phyloP scores from a whole-genome alignment of 2,329 filamentous ascomycete genomes.

The Pseudophaeomoniella oleicola region DNA sequence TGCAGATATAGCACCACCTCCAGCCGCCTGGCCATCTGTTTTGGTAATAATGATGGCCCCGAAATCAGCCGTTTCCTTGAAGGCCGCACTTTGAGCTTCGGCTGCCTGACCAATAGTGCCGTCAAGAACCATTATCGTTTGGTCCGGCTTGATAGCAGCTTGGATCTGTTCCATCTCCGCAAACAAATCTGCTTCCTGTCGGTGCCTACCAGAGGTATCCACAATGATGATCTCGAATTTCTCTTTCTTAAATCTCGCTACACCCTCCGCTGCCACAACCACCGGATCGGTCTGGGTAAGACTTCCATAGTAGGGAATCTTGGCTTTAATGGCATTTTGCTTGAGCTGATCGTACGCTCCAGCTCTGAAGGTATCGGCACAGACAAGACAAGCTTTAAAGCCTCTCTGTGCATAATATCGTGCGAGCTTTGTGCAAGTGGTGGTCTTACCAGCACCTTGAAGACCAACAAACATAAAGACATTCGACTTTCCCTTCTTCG shows the following conservation, averaged over 20 bases:
- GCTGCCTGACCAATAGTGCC: constrained; percentile 93
- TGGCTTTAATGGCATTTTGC: constrained; percentile 96
- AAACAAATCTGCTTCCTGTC: constrained; percentile 89
- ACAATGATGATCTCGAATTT: constrained; percentile 97
- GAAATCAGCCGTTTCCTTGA: constrained; percentile 94
- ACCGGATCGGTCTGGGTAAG: constrained; percentile 93
- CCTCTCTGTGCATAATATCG: constrained; percentile 87
- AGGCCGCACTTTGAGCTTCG: constrained; percentile 85
- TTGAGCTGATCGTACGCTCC: constrained; percentile 98
- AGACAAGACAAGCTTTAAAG: constrained; percentile 86
- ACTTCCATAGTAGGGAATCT: constrained; percentile 96
- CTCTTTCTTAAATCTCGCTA: constrained; percentile 98
- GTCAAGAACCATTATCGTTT: constrained; percentile 97
- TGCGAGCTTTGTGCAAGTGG: constrained; percentile 92
- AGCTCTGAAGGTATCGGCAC: constrained; percentile 95
- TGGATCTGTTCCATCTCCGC: constrained; percentile 98
- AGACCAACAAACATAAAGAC: constrained; percentile 99
- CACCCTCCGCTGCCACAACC: constrained; percentile 83
- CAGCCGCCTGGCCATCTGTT: constrained; percentile 88
- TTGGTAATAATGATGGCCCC: constrained; percentile 99
- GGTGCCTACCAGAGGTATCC: constrained; percentile 87
- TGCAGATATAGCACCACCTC: constrained; percentile 92
- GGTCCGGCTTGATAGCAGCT: constrained; percentile 73
- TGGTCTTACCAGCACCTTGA: constrained; percentile 95
- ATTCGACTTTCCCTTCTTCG: constrained; percentile 89